These are phyloP conservation scores for Excoecaria agallocha DNA, from an alignment of 345 rosid species.

Conservation along the genomic window DNA sequence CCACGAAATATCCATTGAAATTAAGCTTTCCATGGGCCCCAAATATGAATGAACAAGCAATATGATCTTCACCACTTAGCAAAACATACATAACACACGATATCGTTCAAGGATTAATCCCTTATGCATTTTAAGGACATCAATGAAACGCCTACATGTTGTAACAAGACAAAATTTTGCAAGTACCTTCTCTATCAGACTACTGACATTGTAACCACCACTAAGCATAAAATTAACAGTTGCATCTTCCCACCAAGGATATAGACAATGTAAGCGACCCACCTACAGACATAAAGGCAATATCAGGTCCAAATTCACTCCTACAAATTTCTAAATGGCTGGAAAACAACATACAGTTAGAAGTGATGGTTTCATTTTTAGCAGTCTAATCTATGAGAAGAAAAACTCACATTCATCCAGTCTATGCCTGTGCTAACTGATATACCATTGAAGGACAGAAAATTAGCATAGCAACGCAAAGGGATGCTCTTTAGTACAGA, in stretches of 20 bases:
- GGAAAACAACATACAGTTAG: background rate
- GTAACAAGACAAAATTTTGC: background rate
- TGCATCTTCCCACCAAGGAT: constrained; percentile 95
- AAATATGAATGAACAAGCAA: background rate
- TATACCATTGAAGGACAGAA: constrained; percentile 52
- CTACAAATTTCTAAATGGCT: background rate
- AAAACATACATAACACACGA: too few relatives aligned
- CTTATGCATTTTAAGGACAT: too few relatives aligned
- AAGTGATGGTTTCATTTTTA: background rate
- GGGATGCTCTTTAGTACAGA: constrained; percentile 73
- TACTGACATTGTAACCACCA: constrained; percentile 73
- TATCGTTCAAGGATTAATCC: background rate
- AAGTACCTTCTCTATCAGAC: constrained; percentile 60
- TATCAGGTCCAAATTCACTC: constrained; percentile 10
- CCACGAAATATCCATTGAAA: too few relatives aligned
- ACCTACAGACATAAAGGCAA: constrained; percentile 32
- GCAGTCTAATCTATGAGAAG: background rate
- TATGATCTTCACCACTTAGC: background rate
- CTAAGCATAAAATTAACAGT: constrained; percentile 76
- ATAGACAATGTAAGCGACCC: constrained; percentile 83
- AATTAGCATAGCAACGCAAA: constrained; percentile 55
- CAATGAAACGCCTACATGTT: background rate
- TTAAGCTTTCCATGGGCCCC: background rate
- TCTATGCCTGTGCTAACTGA: constrained; percentile 60
- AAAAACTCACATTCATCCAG: constrained; percentile 69